A percentile compares a stretch with the other conserved stretches of the same genome.
Evolutionary conservation across 148 eudicot genomes (phyloP).

Genomic region (Camellia granthamiana): DNA sequence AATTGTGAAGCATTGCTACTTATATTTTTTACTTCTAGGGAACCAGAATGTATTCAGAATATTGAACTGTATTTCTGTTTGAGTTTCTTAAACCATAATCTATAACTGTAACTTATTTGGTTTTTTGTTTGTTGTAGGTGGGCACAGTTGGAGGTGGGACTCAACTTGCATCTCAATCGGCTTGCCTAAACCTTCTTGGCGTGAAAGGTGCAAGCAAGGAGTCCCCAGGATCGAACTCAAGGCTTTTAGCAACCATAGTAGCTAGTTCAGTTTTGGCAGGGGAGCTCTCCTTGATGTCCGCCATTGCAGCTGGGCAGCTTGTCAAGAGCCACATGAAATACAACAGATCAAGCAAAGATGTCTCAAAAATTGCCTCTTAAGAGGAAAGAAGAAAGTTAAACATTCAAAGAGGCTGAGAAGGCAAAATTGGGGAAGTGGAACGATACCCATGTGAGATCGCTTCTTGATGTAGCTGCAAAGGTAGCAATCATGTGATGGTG

Average conservation of each 20-base stretch:
- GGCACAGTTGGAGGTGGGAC: constrained; percentile 46
- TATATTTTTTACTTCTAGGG: neutral
- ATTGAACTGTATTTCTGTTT: too few relatives aligned
- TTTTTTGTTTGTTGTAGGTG: constrained; percentile 19
- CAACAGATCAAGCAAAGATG: constrained; percentile 42
- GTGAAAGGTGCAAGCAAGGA: constrained; percentile 35
- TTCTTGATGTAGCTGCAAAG: constrained; percentile 17
- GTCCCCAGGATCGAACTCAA: constrained; percentile 33
- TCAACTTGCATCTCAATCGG: constrained; percentile 40
- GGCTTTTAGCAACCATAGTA: constrained; percentile 36
- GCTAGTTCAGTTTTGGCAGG: constrained; percentile 43
- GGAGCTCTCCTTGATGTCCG: constrained; percentile 43
- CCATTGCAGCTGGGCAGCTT: constrained; percentile 37
- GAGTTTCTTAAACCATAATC: too few relatives aligned
- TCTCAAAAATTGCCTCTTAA: constrained; percentile 22
- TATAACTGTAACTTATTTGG: too few relatives aligned
- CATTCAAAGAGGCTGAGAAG: neutral
- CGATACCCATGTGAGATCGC: constrained; percentile 9
- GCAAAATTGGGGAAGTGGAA: neutral
- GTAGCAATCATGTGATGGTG: constrained; percentile 14
- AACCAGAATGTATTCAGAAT: neutral
- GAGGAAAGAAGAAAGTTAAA: neutral
- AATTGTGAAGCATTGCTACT: neutral
- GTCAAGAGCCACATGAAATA: constrained; percentile 43
- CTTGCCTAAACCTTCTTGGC: constrained; percentile 39